A percentile compares a stretch with the other conserved stretches of the same genome.
Conservation (phyloP, 179 eudicot species). For the Patellifolia procumbens region DNA sequence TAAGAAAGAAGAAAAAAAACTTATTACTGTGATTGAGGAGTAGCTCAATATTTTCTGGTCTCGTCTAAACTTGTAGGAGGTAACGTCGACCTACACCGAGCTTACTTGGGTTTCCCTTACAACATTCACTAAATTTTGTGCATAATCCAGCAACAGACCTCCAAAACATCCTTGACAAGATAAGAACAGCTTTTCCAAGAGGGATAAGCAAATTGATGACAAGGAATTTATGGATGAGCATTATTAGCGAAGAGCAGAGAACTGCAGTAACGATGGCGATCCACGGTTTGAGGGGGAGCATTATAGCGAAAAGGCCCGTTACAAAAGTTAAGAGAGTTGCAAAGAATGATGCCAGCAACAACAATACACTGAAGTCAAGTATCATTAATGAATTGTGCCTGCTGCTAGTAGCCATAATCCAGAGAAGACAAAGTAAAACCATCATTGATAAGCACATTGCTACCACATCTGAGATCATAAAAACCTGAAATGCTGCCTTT, state of each 20-base stretch:
- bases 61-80: too few relatives aligned
- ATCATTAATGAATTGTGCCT: conserved; percentile 16
- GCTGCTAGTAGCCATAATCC: conserved; percentile 23
- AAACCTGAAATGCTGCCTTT: conserved; percentile 17
- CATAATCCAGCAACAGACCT: neutral
- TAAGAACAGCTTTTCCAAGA: neutral
- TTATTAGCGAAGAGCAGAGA: neutral
- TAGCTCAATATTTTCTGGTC: too few relatives aligned
- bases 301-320: conserved; percentile 12
- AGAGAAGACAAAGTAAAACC: conserved; percentile 21
- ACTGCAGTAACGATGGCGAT: conserved; percentile 13
- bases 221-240: conserved; percentile 18
- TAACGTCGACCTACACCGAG: too few relatives aligned
- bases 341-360: conserved; percentile 13
- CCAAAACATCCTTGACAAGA: neutral
- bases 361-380: conserved; percentile 14
- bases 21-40: too few relatives aligned
- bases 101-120: too few relatives aligned
- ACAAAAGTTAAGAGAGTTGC: conserved; percentile 24
- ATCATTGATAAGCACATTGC: conserved; percentile 30
- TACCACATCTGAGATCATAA: conserved; percentile 21
- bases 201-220: neutral
- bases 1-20: too few relatives aligned
- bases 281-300: neutral
- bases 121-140: too few relatives aligned